A percentile compares a stretch with the other conserved stretches of the same genome.
phyloP scores from a whole-genome alignment of 2,329 filamentous ascomycete species.

The Scedosporium aurantiacum region DNA sequence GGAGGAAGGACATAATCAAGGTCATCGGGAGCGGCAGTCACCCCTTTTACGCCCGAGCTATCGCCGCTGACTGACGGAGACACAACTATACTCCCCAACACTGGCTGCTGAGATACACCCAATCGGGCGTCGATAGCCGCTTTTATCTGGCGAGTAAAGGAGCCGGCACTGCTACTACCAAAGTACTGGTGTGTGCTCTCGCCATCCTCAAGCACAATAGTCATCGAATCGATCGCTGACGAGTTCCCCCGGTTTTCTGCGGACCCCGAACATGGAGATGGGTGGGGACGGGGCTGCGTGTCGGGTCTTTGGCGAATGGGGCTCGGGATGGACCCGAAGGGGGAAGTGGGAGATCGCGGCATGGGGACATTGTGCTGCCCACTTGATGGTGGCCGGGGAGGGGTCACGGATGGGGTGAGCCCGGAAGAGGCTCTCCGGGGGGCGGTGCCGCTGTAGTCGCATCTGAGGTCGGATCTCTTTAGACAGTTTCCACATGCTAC shows the following conservation, averaged over 20 bases:
- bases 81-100: neutral
- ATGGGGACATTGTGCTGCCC: neutral
- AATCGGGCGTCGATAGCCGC: constrained; percentile 26
- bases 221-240: constrained; percentile 32
- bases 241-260: constrained; percentile 12
- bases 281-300: neutral
- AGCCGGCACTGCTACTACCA: constrained; percentile 33
- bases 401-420: neutral
- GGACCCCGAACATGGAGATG: neutral
- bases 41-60: constrained; percentile 2
- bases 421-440: neutral
- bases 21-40: constrained; percentile 14
- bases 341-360: neutral
- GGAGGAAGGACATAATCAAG: constrained; percentile 30
- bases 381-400: neutral
- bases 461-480: constrained; percentile 17
- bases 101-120: constrained; percentile 3
- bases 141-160: constrained; percentile 34
- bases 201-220: constrained; percentile 30
- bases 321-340: neutral
- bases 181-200: constrained; percentile 30
- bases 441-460: constrained; percentile 15
- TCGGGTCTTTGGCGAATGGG: neutral
- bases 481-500: constrained; percentile 22
- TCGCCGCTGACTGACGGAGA: neutral